Evolutionary conservation across 345 rosid genomes (phyloP), one percentile per base, ranked within the genome.

Genomic region (Euphorbia pulcherrima): DNA sequence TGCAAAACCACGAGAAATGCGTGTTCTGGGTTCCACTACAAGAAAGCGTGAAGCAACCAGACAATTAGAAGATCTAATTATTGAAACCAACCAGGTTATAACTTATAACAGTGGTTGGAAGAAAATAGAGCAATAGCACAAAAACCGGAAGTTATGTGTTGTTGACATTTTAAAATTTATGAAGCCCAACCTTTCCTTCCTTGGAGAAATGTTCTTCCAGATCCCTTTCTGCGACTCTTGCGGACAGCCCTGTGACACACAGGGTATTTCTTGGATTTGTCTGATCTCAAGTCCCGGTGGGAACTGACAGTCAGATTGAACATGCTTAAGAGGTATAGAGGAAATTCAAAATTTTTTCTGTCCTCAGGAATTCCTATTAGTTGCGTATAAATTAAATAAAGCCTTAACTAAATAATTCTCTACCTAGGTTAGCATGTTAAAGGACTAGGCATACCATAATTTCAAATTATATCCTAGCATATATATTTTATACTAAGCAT

Each of bases 1-100:
- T 58, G 93, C 99, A 83, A 94, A 94, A 58, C 99, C 99, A 33
- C 97, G 97, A 72, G 99, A 94, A 53, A 88, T 87, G 33, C 90
- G 87, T 4, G 96, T 91, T 4, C 97, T 96, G 33, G 99, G 99
- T 76, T 94, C 99, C 79, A 88, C 81, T 0, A 94, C 99, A 63
- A 94, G 97, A 77, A 89, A 89, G 76, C 97, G 89, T 0, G 97
- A 89, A 18, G 86, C 81, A 61, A 94, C 99, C 99, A 91, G 54
- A 11, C 54, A 65, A 67, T 70, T n/a, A 66, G 62, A 50, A 72
- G n/a, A 59, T 65, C 16, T 23, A 4, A 10, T 64, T 27, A 26
- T 18, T 17, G 16, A 27, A 5, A 62, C 13, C 26, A 62, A 0
- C n/a, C 21, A 41, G 21, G 40, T 13, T 23, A 24, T 46, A 48